Evolutionary conservation across 2,329 filamentous ascomycete species (phyloP), one percentile per base, ranked within the genome.

Genomic region (Ceratocystis lukuohia): DNA sequence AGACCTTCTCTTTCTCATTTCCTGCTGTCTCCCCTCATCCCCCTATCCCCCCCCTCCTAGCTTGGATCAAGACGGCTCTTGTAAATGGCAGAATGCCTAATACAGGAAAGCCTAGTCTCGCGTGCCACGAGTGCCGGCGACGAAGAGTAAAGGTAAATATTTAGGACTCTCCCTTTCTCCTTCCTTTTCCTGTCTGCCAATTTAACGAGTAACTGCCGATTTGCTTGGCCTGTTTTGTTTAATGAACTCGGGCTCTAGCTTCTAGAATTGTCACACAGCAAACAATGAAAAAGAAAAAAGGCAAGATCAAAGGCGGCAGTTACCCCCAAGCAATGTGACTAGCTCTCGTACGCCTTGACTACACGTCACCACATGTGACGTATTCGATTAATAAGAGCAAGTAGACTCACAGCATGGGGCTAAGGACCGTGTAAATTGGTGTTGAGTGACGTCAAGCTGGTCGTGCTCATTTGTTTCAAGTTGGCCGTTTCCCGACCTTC

Each of bases 101-200:
- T 30, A 68, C 67, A 3, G 67, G 67, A 12, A 68, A 68, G 6
- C 67, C 67, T 12, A 68, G 67, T 64, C 50, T 68, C 3, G 67
- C 67, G 15, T 68, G 67, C 28, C 67, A 68, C 41, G 67, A 68
- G 50, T 68, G 67, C 30, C 67, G 67, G 15, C 64, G 64, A 25
- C 64, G 67, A 17, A 53, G 67, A 61, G 64, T 68, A 41, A 68
- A 59, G 56, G 56, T 59, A 33, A 12, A 48, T 6, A 30, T 48
- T 50, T 20, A 17, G 61, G 5, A 10, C 37, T 22, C 25, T 12
- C 30, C 12, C 30, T 37, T 44, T 20, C 59, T 20, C n/a, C 41
- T 53, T 22, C 20, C 37, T 28, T 10, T 28, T 28, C 48, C 10
- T 5, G 4, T 41, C 10, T 12, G 37, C 37, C 37, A 15, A 41